A percentile compares a stretch with the other conserved stretches of the same genome.
phyloP scores from a whole-genome alignment of 1,139 yeast genomes.

The Arxiozyma slooffiae region DNA sequence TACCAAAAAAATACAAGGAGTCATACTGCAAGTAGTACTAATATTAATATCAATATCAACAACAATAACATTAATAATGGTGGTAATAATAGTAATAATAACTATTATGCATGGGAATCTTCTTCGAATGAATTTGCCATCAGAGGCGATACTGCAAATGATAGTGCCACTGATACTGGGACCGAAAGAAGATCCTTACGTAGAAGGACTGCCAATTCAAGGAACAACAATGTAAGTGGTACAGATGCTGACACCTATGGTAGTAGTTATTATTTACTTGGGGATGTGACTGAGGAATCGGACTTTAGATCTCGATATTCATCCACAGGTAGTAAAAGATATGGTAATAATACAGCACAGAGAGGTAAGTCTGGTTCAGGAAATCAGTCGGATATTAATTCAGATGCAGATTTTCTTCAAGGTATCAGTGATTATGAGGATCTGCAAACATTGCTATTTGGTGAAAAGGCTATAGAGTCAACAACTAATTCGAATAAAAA shows the following conservation, averaged over 20 bases:
- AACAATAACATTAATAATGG: neutral
- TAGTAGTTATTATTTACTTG: constrained; percentile 5
- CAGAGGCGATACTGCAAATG: constrained; percentile 20
- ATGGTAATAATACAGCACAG: constrained; percentile 3
- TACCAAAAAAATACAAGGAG: constrained; percentile 31
- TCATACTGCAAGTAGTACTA: constrained; percentile 18
- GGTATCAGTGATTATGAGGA: constrained; percentile 28
- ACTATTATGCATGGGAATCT: constrained; percentile 29
- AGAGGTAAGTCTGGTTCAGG: constrained; percentile 4
- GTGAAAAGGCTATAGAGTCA: constrained; percentile 19
- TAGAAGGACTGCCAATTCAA: constrained; percentile 17
- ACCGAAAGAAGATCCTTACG: constrained; percentile 28
- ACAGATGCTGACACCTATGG: constrained; percentile 9
- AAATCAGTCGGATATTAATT: constrained; percentile 14
- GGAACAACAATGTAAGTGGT: constrained; percentile 7
- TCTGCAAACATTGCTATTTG: constrained; percentile 25
- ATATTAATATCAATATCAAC: neutral
- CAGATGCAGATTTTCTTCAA: constrained; percentile 27
- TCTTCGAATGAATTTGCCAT: constrained; percentile 29
- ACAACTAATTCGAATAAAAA: constrained; percentile 16
- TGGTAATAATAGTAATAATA: too few species aligned
- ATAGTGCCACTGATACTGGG: constrained; percentile 29
- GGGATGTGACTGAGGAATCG: constrained; percentile 21
- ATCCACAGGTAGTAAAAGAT: constrained; percentile 4
- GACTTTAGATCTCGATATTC: constrained; percentile 17